A percentile compares a stretch with the other conserved stretches of the same genome.
Conservation (phyloP, 1,284 basidiomycete species). For the Anthracocystis panici-leucophaei region DNA sequence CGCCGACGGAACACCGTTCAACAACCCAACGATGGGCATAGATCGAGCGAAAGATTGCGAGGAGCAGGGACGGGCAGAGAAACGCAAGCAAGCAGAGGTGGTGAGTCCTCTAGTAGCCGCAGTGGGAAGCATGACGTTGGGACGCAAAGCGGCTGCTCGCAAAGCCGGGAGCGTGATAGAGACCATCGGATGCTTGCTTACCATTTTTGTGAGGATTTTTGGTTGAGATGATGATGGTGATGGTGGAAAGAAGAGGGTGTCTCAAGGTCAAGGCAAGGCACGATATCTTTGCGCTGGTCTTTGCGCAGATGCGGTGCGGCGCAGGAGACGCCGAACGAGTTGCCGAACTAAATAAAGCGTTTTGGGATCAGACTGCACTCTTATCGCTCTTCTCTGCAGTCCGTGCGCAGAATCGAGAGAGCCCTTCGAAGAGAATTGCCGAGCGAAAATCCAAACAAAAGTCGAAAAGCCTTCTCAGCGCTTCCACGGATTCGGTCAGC, state of each 20-base stretch:
- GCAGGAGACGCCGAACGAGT: constrained; percentile 6
- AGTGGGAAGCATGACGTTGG: background rate
- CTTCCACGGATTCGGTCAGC: constrained; percentile 6
- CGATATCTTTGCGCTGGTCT: too few relatives aligned
- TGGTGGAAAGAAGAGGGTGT: background rate
- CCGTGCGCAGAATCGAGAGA: constrained; percentile 3
- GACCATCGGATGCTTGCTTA: constrained; percentile 37
- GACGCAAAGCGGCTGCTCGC: constrained; percentile 13
- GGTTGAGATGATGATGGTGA: background rate
- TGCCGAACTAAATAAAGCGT: background rate
- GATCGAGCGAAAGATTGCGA: background rate
- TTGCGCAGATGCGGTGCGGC: background rate
- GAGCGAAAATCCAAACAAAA: constrained; percentile 1
- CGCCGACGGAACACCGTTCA: background rate
- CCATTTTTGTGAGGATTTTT: constrained; percentile 33
- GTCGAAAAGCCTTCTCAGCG: constrained; percentile 2
- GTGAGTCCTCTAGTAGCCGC: constrained; percentile 41
- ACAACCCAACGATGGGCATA: background rate
- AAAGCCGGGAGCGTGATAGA: constrained; percentile 11
- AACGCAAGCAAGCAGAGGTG: constrained; percentile 12
- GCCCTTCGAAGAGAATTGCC: background rate
- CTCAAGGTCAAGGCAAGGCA: background rate
- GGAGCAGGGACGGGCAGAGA: too few relatives aligned
- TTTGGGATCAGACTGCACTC: background rate
- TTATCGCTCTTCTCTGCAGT: background rate